Base-by-base conservation (phyloP, 306 rosid species). In the Cicer chorassanicum region DNA sequence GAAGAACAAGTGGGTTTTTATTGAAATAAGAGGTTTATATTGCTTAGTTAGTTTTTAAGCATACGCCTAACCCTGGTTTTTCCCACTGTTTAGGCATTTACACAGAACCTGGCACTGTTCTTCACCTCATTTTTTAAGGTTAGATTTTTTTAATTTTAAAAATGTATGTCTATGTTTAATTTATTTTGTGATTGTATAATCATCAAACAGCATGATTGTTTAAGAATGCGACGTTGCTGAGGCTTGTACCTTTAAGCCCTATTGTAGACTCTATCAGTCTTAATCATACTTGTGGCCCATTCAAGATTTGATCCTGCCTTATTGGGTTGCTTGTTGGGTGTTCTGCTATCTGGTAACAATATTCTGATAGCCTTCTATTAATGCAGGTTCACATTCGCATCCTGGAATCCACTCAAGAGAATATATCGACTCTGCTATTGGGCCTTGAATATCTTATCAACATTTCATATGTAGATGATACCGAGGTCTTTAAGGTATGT, bases 391-490 rank as follows among this genome's bases (percentile, higher is more conserved):
- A 95, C 81, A 92, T 95, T 77, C 93, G 91, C 62, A 85, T 87
- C 15, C 81, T 95, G 41, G 99, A 95, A 80, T 72, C 86, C 66
- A 82, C 92, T 39, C 96, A 82, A 76, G 99, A 95, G 79, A 95
- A 87, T 68, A 82, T 87, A 77, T 62, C 91, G 71, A 83, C 86
- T 24, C 85, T 95, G 88, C 84, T 92, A 6, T 36, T 85, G 92
- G 99, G 99, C 72, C 97, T 95, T 64, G 98, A 95, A 86, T 95
- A 95, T 86, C 92, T 95, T 56, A 89, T 88, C 68, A 92, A 85
- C 89, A 95, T 95, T 69, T 95, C 99, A 21, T 95, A 89, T 51
- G 99, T 95, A 41, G 99, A 92, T 40, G 99, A 95, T 78, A 95
- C 96, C 0, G 99, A 95, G 81, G 99, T 95, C 70, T 95, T 95